Conservation (phyloP, 1,284 basidiomycete species). For the Hymenochaete sp. region DNA sequence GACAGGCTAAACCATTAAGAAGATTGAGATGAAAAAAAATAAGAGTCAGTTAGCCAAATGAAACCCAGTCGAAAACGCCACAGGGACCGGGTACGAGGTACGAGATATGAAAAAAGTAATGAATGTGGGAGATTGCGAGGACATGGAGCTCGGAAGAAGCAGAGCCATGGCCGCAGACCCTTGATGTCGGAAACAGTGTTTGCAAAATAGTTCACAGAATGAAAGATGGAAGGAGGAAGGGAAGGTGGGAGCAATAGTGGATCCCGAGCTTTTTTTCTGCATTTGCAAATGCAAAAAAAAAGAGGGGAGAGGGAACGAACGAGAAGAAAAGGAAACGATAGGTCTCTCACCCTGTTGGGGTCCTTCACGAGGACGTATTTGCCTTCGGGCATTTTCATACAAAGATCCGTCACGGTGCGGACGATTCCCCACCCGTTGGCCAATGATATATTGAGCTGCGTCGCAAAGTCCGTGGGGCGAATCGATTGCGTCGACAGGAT, state of each 20-base stretch:
- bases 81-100: background rate
- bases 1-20: slow-evolving; percentile 55
- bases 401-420: slow-evolving; percentile 84
- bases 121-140: no score
- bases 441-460: slow-evolving; percentile 91
- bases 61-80: slow-evolving; percentile 1
- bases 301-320: background rate
- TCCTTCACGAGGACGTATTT: slow-evolving; percentile 95
- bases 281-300: background rate
- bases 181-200: no score
- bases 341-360: slow-evolving; percentile 78
- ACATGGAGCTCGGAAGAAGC: no score
- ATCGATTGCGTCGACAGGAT: slow-evolving; percentile 93
- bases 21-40: slow-evolving; percentile 6
- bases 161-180: no score
- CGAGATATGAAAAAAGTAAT: background rate
- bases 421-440: slow-evolving; percentile 99
- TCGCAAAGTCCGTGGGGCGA: slow-evolving; percentile 91
- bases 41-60: slow-evolving; percentile 12
- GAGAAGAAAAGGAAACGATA: background rate
- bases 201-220: no score
- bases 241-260: no score
- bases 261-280: slow-evolving; percentile 2
- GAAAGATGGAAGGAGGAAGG: no score
- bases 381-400: slow-evolving; percentile 92